phyloP scores from a whole-genome alignment of 192 early-diverging fungal genomes.

The Backusella australiensis region DNA sequence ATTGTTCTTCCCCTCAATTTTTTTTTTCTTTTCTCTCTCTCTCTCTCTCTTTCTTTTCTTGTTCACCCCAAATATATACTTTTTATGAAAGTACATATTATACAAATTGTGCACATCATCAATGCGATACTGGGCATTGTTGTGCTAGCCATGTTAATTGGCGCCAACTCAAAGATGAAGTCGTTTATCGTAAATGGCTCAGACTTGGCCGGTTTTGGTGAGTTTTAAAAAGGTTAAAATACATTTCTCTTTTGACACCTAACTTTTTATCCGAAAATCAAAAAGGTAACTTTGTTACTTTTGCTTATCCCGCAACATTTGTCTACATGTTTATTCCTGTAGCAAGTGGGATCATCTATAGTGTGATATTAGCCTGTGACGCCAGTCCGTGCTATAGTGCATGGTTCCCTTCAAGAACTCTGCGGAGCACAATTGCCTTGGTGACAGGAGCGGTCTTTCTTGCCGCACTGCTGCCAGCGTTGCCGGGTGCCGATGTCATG shows the following conservation, averaged over 20 bases:
- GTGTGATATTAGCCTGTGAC: conserved; percentile 17
- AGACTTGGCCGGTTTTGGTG: conserved; percentile 21
- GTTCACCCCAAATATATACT: background rate
- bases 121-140: conserved; percentile 11
- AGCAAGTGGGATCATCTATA: conserved; percentile 1
- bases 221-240: background rate
- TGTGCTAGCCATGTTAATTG: background rate
- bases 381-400: background rate
- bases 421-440: background rate
- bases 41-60: background rate
- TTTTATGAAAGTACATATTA: conserved; percentile 11
- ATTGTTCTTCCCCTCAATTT: background rate
- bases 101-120: conserved; percentile 13
- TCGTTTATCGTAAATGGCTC: conserved; percentile 7
- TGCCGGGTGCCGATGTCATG: conserved; percentile 25
- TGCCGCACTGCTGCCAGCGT: conserved; percentile 5
- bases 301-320: conserved; percentile 25
- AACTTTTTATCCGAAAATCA: background rate
- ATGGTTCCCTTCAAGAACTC: conserved; percentile 20
- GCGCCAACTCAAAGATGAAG: conserved; percentile 3
- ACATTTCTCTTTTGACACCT: background rate
- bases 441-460: conserved; percentile 12
- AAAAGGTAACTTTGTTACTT: conserved; percentile 14
- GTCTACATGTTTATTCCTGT: conserved; percentile 31
- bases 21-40: background rate